Percentiles rank a stretch among this genome's conserved stretches.
Evolutionary conservation across 225 moss, liverwort and hornwort species (phyloP).

Genomic region (Rhytidiadelphus loreus): DNA sequence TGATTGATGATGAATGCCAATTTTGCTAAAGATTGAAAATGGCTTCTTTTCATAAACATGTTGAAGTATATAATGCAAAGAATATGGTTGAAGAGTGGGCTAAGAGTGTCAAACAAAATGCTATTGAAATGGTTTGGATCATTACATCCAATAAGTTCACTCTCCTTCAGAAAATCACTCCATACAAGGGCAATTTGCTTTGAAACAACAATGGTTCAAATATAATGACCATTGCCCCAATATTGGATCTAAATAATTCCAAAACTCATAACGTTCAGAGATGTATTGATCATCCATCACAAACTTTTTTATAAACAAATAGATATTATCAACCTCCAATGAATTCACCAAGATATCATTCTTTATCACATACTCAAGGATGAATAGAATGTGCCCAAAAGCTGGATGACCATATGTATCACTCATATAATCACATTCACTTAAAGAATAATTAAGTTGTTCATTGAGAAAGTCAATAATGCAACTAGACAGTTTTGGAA

Average conservation of each 20-base stretch:
- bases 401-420: no score
- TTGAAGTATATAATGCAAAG: not conserved
- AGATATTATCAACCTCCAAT: not conserved
- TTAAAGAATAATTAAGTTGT: not conserved
- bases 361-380: not conserved
- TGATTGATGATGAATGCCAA: not conserved
- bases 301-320: no score
- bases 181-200: accelerated
- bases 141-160: not conserved
- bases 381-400: not conserved
- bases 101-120: not conserved
- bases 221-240: not conserved
- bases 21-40: not conserved
- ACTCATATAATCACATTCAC: no score
- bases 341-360: not conserved
- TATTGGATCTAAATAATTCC: accelerated
- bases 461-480: not conserved
- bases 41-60: not conserved
- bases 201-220: not conserved
- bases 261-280: no score
- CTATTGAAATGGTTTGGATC: not conserved
- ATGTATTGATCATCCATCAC: no score
- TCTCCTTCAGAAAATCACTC: accelerated
- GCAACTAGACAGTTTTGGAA: not conserved
- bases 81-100: not conserved